Evolutionary conservation across 2,329 filamentous ascomycete species (phyloP).

Genomic region (Sordariomycetes sp.): DNA sequence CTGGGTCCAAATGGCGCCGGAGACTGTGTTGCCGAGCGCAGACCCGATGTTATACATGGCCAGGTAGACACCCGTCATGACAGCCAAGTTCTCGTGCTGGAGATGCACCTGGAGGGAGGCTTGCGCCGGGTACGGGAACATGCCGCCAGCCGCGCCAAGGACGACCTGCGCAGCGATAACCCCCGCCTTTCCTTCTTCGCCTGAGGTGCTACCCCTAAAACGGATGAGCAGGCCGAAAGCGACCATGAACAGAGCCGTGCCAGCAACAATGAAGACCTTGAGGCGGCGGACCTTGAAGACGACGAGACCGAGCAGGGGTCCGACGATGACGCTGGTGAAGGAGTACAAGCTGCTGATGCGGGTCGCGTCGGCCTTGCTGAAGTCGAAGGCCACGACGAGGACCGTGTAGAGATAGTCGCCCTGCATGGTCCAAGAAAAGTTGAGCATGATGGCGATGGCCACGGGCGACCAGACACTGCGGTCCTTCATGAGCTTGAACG

Average conservation of each 20-base stretch:
- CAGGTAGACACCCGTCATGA: slow-evolving; percentile 55
- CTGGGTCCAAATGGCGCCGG: slow-evolving; percentile 55
- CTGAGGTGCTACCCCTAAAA: slow-evolving; percentile 41
- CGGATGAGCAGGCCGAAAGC: slow-evolving; percentile 56
- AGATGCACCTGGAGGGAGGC: slow-evolving; percentile 32
- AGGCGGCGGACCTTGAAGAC: slow-evolving; percentile 49
- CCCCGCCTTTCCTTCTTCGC: slow-evolving; percentile 35
- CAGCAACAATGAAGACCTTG: slow-evolving; percentile 54
- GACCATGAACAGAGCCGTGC: slow-evolving; percentile 52
- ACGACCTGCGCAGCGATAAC: slow-evolving; percentile 55
- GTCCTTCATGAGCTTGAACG: slow-evolving; percentile 52
- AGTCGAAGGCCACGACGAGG: slow-evolving; percentile 51
- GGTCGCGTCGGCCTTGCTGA: slow-evolving; percentile 45
- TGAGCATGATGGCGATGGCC: slow-evolving; percentile 46
- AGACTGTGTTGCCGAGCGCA: slow-evolving; percentile 50
- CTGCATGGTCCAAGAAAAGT: slow-evolving; percentile 54
- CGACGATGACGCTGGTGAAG: slow-evolving; percentile 46
- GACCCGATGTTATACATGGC: slow-evolving; percentile 55
- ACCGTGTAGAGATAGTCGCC: slow-evolving; percentile 57
- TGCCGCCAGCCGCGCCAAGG: slow-evolving; percentile 52
- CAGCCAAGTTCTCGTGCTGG: slow-evolving; percentile 46
- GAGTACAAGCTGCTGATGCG: slow-evolving; percentile 52
- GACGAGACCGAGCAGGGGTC: slow-evolving; percentile 45
- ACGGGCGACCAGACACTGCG: slow-evolving; percentile 55
- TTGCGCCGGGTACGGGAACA: slow-evolving; percentile 46